A percentile compares a stretch with the other conserved stretches of the same genome.
phyloP scores from a whole-genome alignment of 2,329 filamentous ascomycete species.

The Onygenales sp. region DNA sequence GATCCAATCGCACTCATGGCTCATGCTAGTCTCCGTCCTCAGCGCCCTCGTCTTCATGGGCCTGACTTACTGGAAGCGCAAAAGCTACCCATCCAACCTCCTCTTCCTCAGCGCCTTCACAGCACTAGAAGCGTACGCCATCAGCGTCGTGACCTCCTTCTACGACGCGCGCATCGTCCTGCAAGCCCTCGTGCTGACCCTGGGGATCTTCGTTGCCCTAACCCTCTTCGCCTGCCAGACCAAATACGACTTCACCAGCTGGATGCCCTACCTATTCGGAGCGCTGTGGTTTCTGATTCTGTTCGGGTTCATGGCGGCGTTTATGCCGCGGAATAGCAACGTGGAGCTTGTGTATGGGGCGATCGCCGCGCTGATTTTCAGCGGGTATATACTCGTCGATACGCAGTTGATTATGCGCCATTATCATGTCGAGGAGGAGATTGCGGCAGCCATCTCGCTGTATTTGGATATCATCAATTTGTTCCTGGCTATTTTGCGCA shows the following conservation, averaged over 20 bases:
- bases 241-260: constrained; percentile 95
- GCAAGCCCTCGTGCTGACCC: constrained; percentile 78
- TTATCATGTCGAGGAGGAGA: constrained; percentile 97
- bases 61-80: constrained; percentile 90
- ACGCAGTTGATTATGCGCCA: constrained; percentile 92
- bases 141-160: constrained; percentile 87
- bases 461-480: constrained; percentile 97
- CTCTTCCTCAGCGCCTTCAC: constrained; percentile 89
- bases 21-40: constrained; percentile 81
- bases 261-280: constrained; percentile 92
- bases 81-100: constrained; percentile 89
- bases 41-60: constrained; percentile 76
- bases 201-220: constrained; percentile 54
- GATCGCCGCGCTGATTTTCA: constrained; percentile 77
- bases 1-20: constrained; percentile 74
- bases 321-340: constrained; percentile 76
- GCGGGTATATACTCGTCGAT: constrained; percentile 88
- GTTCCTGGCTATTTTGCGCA: constrained; percentile 89
- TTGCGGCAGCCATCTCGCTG: constrained; percentile 85
- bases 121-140: constrained; percentile 81
- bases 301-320: constrained; percentile 85
- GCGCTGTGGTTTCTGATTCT: constrained; percentile 81
- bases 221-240: constrained; percentile 88
- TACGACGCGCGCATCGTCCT: constrained; percentile 78
- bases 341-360: constrained; percentile 78